Evolutionary conservation across 2,329 filamentous ascomycete genomes (phyloP).

Genomic region (Talaromyces sp.): DNA sequence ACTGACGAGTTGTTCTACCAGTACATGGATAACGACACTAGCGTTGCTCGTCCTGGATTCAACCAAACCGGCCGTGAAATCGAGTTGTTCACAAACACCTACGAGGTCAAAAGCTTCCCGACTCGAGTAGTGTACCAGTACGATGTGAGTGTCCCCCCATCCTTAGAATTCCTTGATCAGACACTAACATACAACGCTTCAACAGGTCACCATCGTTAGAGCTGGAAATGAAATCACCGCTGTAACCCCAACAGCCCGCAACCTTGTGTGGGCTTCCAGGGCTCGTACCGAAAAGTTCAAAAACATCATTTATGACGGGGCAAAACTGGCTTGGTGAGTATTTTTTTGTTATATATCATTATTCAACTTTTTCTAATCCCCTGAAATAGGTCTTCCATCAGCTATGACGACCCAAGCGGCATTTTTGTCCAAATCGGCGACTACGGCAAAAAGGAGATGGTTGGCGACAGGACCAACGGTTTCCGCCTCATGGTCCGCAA

Average conservation of each 20-base stretch:
- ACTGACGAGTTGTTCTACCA: constrained; percentile 16
- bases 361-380: constrained; percentile 19
- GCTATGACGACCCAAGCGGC: constrained; percentile 41
- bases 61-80: constrained; percentile 56
- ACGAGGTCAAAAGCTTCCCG: constrained; percentile 60
- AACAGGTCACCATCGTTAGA: constrained; percentile 58
- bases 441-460: constrained; percentile 37
- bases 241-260: constrained; percentile 49
- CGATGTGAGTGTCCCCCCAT: constrained; percentile 59
- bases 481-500: constrained; percentile 60
- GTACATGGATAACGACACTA: constrained; percentile 29
- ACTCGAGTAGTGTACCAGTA: constrained; percentile 70
- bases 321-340: constrained; percentile 76
- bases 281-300: constrained; percentile 55
- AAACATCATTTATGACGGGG: constrained; percentile 74
- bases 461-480: constrained; percentile 38
- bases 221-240: constrained; percentile 1
- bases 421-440: constrained; percentile 53
- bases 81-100: constrained; percentile 66
- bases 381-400: constrained; percentile 30
- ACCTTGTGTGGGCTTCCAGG: constrained; percentile 65
- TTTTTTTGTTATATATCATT: constrained; percentile 19
- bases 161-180: not conserved
- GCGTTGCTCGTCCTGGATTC: constrained; percentile 49
- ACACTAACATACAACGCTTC: not conserved